Conservation (phyloP, 257 asterid species). For the Primulina eburnea region DNA sequence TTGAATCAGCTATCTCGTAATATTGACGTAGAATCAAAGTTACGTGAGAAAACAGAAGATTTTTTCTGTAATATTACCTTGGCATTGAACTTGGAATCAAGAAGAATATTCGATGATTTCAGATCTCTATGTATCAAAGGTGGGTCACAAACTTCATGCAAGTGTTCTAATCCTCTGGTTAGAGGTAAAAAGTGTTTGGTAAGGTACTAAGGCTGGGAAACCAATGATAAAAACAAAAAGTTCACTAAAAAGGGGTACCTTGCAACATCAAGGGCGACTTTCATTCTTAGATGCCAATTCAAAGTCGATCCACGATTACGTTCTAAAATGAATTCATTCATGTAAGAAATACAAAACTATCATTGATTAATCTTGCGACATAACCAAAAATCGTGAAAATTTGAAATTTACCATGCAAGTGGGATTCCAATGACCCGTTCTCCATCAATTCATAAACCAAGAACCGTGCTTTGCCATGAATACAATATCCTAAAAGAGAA, state of each 20-base stretch:
- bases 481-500: conserved; percentile 76
- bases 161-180: conserved; percentile 79
- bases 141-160: conserved; percentile 85
- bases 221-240: not conserved
- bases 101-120: conserved; percentile 83
- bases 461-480: conserved; percentile 60
- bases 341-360: not conserved
- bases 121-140: conserved; percentile 86
- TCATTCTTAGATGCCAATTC: conserved; percentile 90
- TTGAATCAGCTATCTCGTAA: conserved; percentile 10
- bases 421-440: conserved; percentile 73
- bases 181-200: conserved; percentile 8
- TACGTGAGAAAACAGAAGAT: not conserved
- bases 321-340: conserved; percentile 33
- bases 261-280: conserved; percentile 88
- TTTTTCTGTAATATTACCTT: conserved; percentile 49
- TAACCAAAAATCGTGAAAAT: not conserved
- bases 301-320: conserved; percentile 62
- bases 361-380: not conserved
- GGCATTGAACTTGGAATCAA: conserved; percentile 76
- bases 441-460: conserved; percentile 89
- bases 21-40: not conserved
- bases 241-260: conserved; percentile 41
- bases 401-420: conserved; percentile 64
- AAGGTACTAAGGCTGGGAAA: not conserved